Conservation (phyloP, 495 filamentous ascomycete genomes). For the Sordaria brevicollis region DNA sequence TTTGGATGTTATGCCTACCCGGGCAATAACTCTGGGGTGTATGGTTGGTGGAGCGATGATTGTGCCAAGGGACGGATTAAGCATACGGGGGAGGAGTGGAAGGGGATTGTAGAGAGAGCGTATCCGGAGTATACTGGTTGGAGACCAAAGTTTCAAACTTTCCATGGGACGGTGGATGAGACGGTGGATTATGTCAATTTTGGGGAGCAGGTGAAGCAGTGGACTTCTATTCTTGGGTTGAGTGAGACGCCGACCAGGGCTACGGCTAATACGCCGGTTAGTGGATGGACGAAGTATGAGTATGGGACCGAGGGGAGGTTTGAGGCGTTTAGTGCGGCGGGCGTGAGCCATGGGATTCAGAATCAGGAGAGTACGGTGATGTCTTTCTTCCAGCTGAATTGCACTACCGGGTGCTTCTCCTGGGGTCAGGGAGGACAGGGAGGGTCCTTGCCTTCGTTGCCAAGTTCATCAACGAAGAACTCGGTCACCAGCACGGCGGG, state of each 20-base stretch:
- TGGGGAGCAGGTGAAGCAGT: slow-evolving; percentile 45
- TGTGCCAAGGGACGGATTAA: slow-evolving; percentile 37
- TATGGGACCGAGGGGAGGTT: slow-evolving; percentile 35
- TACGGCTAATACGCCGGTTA: slow-evolving; percentile 24
- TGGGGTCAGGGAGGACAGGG: slow-evolving; percentile 25
- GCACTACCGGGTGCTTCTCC: slow-evolving; percentile 24
- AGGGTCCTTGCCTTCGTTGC: not conserved
- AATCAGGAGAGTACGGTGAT: slow-evolving; percentile 39
- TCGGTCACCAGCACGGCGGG: not conserved
- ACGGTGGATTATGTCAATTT: slow-evolving; percentile 39
- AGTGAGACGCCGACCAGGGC: slow-evolving; percentile 19
- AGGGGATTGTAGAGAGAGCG: slow-evolving; percentile 33
- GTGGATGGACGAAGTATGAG: slow-evolving; percentile 35
- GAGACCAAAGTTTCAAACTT: slow-evolving; percentile 44
- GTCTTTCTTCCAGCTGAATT: slow-evolving; percentile 38
- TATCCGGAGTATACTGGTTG: slow-evolving; percentile 43
- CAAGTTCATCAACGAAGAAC: not conserved
- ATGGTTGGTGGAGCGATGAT: slow-evolving; percentile 33
- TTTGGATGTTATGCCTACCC: slow-evolving; percentile 40
- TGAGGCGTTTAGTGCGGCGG: slow-evolving; percentile 37
- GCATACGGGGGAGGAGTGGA: slow-evolving; percentile 38
- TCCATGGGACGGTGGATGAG: slow-evolving; percentile 42
- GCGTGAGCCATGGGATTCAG: slow-evolving; percentile 41
- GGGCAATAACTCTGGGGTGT: slow-evolving; percentile 25
- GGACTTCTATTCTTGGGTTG: slow-evolving; percentile 41